Percentiles rank a stretch among this genome's conserved stretches.
Conservation (phyloP, 805 yeast genomes). For the Ogataea chonburiensis region DNA sequence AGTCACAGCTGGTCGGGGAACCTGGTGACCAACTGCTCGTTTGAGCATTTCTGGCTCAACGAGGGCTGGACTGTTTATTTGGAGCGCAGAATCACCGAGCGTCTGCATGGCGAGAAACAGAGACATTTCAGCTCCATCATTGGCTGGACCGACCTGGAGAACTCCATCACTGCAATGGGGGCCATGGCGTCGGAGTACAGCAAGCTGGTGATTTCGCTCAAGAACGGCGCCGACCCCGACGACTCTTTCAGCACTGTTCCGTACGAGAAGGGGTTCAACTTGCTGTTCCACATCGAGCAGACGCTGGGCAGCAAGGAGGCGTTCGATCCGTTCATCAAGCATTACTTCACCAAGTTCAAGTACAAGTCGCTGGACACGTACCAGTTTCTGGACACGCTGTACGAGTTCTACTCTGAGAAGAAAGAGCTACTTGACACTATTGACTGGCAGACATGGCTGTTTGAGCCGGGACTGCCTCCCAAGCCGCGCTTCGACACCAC, state of each 20-base stretch:
- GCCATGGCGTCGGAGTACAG: slow-evolving; percentile 50
- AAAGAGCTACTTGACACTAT: slow-evolving; percentile 57
- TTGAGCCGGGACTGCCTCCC: slow-evolving; percentile 84
- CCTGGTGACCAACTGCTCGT: slow-evolving; percentile 82
- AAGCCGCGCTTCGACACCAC: slow-evolving; percentile 78
- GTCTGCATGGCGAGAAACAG: slow-evolving; percentile 71
- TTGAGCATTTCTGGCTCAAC: slow-evolving; percentile 94
- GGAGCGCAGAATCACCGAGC: slow-evolving; percentile 79
- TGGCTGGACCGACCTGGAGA: slow-evolving; percentile 83
- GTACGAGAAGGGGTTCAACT: slow-evolving; percentile 85
- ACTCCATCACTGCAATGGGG: slow-evolving; percentile 66
- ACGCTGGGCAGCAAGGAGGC: slow-evolving; percentile 67
- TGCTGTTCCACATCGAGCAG: slow-evolving; percentile 72
- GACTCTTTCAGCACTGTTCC: slow-evolving; percentile 87
- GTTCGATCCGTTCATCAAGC: slow-evolving; percentile 79
- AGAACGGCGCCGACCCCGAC: slow-evolving; percentile 77
- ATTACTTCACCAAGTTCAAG: slow-evolving; percentile 69
- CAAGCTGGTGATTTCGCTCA: slow-evolving; percentile 67
- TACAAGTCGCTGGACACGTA: slow-evolving; percentile 75
- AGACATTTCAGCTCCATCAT: slow-evolving; percentile 82
- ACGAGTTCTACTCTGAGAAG: slow-evolving; percentile 51
- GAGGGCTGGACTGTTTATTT: slow-evolving; percentile 96
- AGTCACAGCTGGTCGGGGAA: slow-evolving; percentile 95
- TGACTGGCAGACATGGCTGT: slow-evolving; percentile 87
- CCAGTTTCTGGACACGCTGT: slow-evolving; percentile 74